Percentiles rank a stretch among this genome's conserved stretches.
Evolutionary conservation across 805 yeast genomes (phyloP).

Genomic region (Lachancea fermentati): DNA sequence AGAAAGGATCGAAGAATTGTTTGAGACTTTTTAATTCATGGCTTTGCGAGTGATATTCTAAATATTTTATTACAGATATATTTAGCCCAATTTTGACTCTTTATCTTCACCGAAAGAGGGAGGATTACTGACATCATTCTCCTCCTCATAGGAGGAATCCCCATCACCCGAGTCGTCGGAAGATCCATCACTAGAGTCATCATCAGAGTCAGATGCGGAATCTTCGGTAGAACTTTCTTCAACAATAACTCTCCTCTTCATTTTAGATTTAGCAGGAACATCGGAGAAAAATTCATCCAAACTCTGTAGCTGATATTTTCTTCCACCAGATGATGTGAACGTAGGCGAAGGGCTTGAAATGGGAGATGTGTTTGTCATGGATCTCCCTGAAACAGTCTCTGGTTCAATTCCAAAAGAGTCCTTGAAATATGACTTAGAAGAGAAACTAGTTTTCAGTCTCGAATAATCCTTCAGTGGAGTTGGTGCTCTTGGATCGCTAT

Average conservation of each 20-base stretch:
- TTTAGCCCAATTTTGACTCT: no score
- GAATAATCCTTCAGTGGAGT: conserved; percentile 38
- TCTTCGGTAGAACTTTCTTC: conserved; percentile 31
- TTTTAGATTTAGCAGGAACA: conserved; percentile 27
- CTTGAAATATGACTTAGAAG: conserved; percentile 22
- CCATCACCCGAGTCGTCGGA: conserved; percentile 9
- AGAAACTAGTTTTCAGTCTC: conserved; percentile 31
- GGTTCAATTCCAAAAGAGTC: conserved; percentile 2
- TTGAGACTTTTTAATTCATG: conserved; percentile 2
- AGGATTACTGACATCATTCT: no score
- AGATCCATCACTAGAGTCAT: conserved; percentile 26
- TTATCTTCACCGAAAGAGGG: background rate
- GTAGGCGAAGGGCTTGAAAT: conserved; percentile 5
- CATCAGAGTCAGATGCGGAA: conserved; percentile 30
- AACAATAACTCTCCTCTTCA: conserved; percentile 26
- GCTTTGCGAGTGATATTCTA: no score
- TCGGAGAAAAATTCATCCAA: conserved; percentile 80
- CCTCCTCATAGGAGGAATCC: conserved; percentile 6
- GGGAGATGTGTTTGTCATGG: conserved; percentile 16
- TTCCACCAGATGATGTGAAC: conserved; percentile 24
- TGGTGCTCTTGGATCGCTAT: conserved; percentile 34
- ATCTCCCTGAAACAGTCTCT: conserved; percentile 10
- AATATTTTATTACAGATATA: no score
- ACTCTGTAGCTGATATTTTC: conserved; percentile 60
- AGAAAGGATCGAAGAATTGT: conserved; percentile 2